Conservation (phyloP, 805 yeast species). For the Hanseniaspora clermontiae region DNA sequence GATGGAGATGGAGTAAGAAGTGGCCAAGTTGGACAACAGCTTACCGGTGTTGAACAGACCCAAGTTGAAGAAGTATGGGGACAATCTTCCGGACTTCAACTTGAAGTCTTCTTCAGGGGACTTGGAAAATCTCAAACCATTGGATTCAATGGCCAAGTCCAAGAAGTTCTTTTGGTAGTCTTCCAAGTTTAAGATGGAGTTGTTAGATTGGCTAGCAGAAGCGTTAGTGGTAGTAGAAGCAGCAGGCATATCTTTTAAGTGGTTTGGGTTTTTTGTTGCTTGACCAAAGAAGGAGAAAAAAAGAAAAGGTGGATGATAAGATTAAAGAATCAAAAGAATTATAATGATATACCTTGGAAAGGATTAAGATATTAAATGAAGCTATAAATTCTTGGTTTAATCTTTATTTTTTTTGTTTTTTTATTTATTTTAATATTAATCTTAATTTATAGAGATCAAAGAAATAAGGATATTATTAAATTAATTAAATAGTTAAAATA, state of each 20-base stretch:
- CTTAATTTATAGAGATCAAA: too few species aligned
- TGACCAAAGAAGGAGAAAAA: not conserved
- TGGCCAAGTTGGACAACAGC: constrained; percentile 65
- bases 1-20: constrained; percentile 80
- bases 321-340: not conserved
- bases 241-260: not conserved
- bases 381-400: not conserved
- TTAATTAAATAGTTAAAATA: too few species aligned
- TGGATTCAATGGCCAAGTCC: constrained; percentile 65
- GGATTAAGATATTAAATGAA: not conserved
- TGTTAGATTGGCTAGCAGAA: not conserved
- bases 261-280: not conserved
- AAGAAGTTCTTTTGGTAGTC: constrained; percentile 56
- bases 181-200: constrained; percentile 23
- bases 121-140: constrained; percentile 57
- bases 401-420: too few species aligned
- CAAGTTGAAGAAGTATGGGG: constrained; percentile 93
- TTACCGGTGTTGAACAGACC: constrained; percentile 81
- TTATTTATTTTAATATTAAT: too few species aligned
- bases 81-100: constrained; percentile 77
- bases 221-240: not conserved
- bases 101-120: constrained; percentile 56
- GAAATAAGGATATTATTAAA: too few species aligned
- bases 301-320: not conserved
- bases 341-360: not conserved